phyloP scores from a whole-genome alignment of 2,329 filamentous ascomycete genomes.

The Chaetomium olivaceum region DNA sequence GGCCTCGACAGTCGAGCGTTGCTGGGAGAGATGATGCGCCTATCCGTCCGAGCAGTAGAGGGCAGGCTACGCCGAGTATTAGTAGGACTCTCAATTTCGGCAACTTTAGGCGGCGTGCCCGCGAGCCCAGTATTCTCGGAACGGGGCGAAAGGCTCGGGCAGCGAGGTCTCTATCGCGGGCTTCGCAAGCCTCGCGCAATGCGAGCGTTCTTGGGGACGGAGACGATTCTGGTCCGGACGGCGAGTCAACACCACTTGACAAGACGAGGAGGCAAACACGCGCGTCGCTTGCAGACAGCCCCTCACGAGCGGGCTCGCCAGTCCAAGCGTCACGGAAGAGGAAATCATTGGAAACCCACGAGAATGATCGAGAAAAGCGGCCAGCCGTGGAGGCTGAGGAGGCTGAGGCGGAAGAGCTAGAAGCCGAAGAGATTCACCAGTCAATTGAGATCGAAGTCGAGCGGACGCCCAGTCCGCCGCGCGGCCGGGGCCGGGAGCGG shows the following conservation, averaged over 20 bases:
- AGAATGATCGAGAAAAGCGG: slow-evolving; percentile 39
- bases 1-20: slow-evolving; percentile 53
- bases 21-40: slow-evolving; percentile 52
- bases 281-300: slow-evolving; percentile 8
- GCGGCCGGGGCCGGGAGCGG: slow-evolving; percentile 13
- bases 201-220: slow-evolving; percentile 23
- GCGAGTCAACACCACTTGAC: slow-evolving; percentile 34
- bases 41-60: slow-evolving; percentile 55
- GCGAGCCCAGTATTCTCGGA: slow-evolving; percentile 64
- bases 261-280: slow-evolving; percentile 28
- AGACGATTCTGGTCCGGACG: slow-evolving; percentile 38
- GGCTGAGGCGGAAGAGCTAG: slow-evolving; percentile 15
- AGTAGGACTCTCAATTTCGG: slow-evolving; percentile 57
- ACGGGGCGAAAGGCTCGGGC: slow-evolving; percentile 47
- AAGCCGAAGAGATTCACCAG: slow-evolving; percentile 29
- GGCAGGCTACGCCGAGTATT: slow-evolving; percentile 49
- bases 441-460: slow-evolving; percentile 34
- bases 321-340: slow-evolving; percentile 51
- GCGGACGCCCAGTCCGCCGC: slow-evolving; percentile 22
- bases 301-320: slow-evolving; percentile 21
- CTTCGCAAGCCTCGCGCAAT: slow-evolving; percentile 29
- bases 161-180: slow-evolving; percentile 29
- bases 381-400: slow-evolving; percentile 30
- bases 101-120: slow-evolving; percentile 56
- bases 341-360: slow-evolving; percentile 53